A percentile compares a stretch with the other conserved stretches of the same genome.
phyloP scores from a whole-genome alignment of 768 basidiomycete species.

The Phaeotremella fagi region DNA sequence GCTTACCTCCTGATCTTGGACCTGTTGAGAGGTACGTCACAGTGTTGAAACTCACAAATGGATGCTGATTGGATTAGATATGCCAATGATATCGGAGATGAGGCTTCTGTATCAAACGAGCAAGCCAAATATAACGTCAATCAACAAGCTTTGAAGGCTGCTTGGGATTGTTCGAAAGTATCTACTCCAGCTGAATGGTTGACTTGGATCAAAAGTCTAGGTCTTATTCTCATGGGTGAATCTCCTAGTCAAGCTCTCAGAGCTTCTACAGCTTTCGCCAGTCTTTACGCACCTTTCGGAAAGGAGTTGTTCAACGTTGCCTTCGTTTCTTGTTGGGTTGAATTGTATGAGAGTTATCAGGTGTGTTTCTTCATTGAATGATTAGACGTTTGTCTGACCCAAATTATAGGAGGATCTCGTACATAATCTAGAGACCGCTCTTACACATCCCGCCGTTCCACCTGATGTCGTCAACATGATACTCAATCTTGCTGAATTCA shows the following conservation, averaged over 20 bases:
- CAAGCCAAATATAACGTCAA: constrained; percentile 87
- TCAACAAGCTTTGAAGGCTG: constrained; percentile 92
- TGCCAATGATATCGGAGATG: constrained; percentile 33
- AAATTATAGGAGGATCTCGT: constrained; percentile 80
- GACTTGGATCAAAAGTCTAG: constrained; percentile 89
- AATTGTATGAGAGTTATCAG: constrained; percentile 94
- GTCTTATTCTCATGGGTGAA: constrained; percentile 95
- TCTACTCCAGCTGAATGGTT: constrained; percentile 74
- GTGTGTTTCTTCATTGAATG: constrained; percentile 51
- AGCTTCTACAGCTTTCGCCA: constrained; percentile 89
- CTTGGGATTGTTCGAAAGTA: constrained; percentile 82
- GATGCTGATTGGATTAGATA: constrained; percentile 14
- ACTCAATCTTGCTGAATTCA: constrained; percentile 92
- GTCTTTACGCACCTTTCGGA: constrained; percentile 82
- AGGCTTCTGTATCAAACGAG: constrained; percentile 56
- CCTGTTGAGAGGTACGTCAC: constrained; percentile 60
- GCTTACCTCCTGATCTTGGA: constrained; percentile 76
- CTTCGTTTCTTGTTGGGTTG: constrained; percentile 95
- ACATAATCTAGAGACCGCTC: constrained; percentile 76
- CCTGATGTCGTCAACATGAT: constrained; percentile 85
- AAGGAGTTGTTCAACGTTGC: constrained; percentile 96
- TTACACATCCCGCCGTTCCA: constrained; percentile 67
- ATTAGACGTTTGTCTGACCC: background rate
- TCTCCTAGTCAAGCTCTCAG: constrained; percentile 97
- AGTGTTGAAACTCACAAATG: background rate